Percentiles rank a stretch among this genome's conserved stretches.
Conservation (phyloP, 106 monocot genomes). For the Dendrobium catenatum region DNA sequence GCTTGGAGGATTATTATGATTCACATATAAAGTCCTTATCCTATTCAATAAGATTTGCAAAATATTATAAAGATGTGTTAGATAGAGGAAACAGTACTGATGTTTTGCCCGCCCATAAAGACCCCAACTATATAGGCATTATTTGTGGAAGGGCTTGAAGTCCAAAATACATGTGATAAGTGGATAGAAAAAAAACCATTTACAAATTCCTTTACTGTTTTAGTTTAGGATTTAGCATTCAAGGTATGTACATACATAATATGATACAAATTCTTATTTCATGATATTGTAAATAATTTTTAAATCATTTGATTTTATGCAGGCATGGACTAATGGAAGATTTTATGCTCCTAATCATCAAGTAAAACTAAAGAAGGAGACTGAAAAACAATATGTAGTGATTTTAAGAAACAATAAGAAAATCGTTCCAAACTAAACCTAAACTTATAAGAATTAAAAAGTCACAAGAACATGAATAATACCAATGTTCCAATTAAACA, state of each 20-base stretch:
- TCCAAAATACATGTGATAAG: neutral
- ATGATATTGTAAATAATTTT: neutral
- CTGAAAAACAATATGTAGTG: neutral
- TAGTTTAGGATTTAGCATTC: neutral
- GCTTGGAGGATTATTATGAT: no score
- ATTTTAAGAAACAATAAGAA: neutral
- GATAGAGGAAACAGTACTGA: neutral
- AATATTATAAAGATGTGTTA: neutral
- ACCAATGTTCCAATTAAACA: no score
- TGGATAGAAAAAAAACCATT: neutral
- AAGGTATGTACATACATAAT: neutral
- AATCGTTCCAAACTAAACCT: no score
- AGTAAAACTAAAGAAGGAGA: neutral
- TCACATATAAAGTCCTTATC: neutral
- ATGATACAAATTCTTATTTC: no score
- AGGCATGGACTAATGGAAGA: slow-evolving; percentile 33
- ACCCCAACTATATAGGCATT: neutral
- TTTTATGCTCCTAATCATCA: neutral
- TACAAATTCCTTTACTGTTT: neutral
- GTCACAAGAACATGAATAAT: no score
- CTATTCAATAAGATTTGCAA: neutral
- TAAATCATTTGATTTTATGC: neutral
- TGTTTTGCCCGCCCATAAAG: neutral
- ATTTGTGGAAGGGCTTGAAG: neutral
- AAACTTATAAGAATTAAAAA: no score